phyloP scores from a whole-genome alignment of 2,329 filamentous ascomycete genomes.

The Endothia cerciana region DNA sequence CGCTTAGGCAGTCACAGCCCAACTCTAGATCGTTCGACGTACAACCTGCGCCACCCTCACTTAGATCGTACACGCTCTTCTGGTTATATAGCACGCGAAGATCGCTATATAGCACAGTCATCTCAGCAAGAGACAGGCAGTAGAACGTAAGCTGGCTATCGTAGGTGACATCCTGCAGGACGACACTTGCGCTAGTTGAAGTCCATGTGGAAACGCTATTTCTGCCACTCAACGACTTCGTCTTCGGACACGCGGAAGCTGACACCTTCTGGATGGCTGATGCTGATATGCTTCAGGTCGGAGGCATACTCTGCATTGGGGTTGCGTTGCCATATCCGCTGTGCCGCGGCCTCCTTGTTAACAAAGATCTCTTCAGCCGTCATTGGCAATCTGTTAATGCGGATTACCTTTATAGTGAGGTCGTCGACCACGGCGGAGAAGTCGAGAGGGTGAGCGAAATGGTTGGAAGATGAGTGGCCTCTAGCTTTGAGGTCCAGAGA shows the following conservation, averaged over 20 bases:
- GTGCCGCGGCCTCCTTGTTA: conserved; percentile 9
- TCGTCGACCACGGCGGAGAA: conserved; percentile 52
- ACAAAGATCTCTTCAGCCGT: conserved; percentile 36
- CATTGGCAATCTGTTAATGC: conserved; percentile 43
- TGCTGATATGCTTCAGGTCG: conserved; percentile 58
- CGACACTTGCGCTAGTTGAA: conserved; percentile 57
- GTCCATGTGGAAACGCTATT: conserved; percentile 50
- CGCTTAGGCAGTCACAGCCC: conserved; percentile 23
- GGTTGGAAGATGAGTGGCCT: conserved; percentile 44
- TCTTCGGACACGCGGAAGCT: conserved; percentile 50
- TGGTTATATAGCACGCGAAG: conserved; percentile 18
- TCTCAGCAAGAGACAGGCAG: conserved; percentile 65
- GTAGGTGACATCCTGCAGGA: conserved; percentile 60
- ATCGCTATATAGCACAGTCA: conserved; percentile 59
- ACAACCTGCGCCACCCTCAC: conserved; percentile 18
- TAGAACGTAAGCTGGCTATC: conserved; percentile 57
- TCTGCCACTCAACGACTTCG: conserved; percentile 32
- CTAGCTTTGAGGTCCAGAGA: conserved; percentile 7
- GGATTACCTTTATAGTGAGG: conserved; percentile 48
- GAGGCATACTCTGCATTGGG: conserved; percentile 54
- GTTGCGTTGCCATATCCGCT: conserved; percentile 44
- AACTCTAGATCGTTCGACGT: conserved; percentile 18
- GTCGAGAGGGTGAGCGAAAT: conserved; percentile 65
- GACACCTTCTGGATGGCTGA: conserved; percentile 64
- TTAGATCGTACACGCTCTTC: conserved; percentile 20